Evolutionary conservation across 83 land plant species (phyloP), one percentile per base, ranked within the genome.

Genomic region (Picea engelmannii): DNA sequence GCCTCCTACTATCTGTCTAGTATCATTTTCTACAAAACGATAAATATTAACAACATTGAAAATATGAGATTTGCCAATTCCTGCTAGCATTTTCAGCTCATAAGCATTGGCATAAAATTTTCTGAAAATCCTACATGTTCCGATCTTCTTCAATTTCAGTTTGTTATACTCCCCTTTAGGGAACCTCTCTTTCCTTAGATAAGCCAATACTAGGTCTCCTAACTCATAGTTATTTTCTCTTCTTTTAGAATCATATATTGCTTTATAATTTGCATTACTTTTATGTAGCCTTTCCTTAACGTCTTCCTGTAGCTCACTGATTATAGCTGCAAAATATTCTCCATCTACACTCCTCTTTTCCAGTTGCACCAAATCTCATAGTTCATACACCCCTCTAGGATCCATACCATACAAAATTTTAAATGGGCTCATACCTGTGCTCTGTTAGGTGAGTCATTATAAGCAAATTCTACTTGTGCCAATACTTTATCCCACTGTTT

Each of bases 251-350:
- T 62, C 0, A 0, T 0, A 0, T 4, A 2, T 62, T 16, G 17
- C 4, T 3, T 62, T 62, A 1, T 62, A 62, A 42, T 2, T 42
- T 1, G 4, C 2, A 42, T 42, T 42, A 4, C 2, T 42, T 0
- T 42, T 1, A 1, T 42, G 44, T 2, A 42, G 2, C 6, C 6
- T 42, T 4, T 0, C 65, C 0, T 27, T 24, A 79, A 83, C 75
- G 2, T 85, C 31, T 20, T 78, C 76, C 60, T 82, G 87, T 3
- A 85, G 1, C 38, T 78, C 79, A 25, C 82, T 81, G 5, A 85
- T 78, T 21, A 1, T 13, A 20, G 78, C 71, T 1, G 52, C 87
- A 16, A 76, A 38, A 0, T 55, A 76, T 66, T 81, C 68, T 18
- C 67, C 66, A 25, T 81, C 87, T 0, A 2, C 52, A 76, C 78